Evolutionary conservation across 306 rosid genomes (phyloP).

Genomic region (Prinsepia uniflora): DNA sequence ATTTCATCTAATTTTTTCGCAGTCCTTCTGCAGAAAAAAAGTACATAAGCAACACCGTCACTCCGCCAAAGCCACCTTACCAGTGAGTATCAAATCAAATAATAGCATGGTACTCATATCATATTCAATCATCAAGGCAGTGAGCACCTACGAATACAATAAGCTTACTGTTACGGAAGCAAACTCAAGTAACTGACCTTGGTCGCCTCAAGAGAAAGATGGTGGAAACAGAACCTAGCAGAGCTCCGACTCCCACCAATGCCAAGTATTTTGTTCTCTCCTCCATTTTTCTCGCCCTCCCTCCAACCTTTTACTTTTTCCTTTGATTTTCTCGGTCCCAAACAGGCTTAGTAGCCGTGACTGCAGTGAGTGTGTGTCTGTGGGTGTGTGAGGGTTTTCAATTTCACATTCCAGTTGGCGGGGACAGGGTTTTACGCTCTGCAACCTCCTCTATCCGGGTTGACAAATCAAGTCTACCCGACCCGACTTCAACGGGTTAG

Average conservation of each 20-base stretch:
- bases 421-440: background rate
- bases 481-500: background rate
- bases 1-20: constrained; percentile 22
- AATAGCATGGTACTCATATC: background rate
- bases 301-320: background rate
- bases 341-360: background rate
- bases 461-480: background rate
- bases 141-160: background rate
- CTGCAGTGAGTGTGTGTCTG: too few species aligned
- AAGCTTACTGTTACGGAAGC: background rate
- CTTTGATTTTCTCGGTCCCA: constrained; percentile 1
- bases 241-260: constrained; percentile 63
- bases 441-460: background rate
- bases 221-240: constrained; percentile 77
- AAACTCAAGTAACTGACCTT: constrained; percentile 28
- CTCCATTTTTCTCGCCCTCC: constrained; percentile 21
- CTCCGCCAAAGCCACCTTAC: background rate
- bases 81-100: background rate
- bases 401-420: background rate
- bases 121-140: background rate
- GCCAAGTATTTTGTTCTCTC: constrained; percentile 53
- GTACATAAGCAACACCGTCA: background rate
- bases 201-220: constrained; percentile 55
- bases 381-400: background rate
- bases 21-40: constrained; percentile 43